Conservation (phyloP, 2,329 filamentous ascomycete species). For the Alternaria dauci region DNA sequence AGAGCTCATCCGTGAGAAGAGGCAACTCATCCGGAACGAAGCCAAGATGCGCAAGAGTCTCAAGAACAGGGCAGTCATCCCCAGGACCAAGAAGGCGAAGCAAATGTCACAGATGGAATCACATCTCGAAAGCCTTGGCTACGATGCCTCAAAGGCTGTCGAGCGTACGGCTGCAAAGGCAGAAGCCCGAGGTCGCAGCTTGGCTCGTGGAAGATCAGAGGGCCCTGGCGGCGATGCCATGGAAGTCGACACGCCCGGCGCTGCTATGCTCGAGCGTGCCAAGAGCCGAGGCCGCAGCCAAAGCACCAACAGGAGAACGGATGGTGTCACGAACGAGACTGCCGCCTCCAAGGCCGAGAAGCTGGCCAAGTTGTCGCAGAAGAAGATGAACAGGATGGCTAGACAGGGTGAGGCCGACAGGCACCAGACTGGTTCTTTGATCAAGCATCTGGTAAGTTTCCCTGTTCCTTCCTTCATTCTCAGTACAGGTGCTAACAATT, state of each 20-base stretch:
- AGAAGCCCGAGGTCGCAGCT: constrained; percentile 75
- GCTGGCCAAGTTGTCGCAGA: constrained; percentile 88
- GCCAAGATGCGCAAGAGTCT: constrained; percentile 94
- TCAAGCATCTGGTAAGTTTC: constrained; percentile 86
- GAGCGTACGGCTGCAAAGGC: constrained; percentile 70
- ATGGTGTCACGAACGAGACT: constrained; percentile 75
- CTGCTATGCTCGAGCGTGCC: constrained; percentile 60
- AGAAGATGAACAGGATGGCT: constrained; percentile 98
- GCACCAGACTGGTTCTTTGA: constrained; percentile 80
- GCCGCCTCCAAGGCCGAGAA: constrained; percentile 82
- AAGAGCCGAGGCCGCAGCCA: constrained; percentile 75
- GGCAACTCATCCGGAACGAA: constrained; percentile 89
- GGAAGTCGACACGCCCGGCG: constrained; percentile 65
- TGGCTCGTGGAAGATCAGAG: constrained; percentile 66
- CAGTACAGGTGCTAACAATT: constrained; percentile 22
- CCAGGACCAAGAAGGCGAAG: constrained; percentile 81
- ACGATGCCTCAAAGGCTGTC: constrained; percentile 79
- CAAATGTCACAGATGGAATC: constrained; percentile 87
- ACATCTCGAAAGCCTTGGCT: constrained; percentile 82
- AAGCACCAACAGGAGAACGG: constrained; percentile 74
- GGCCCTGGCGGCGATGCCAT: constrained; percentile 70
- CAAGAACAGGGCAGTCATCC: constrained; percentile 96
- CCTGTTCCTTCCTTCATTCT: not conserved
- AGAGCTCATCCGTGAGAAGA: constrained; percentile 94
- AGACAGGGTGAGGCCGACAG: constrained; percentile 96